Percentiles rank a stretch among this genome's conserved stretches.
Evolutionary conservation across 768 basidiomycete genomes (phyloP).

Genomic region (Plicaturopsis crispa): DNA sequence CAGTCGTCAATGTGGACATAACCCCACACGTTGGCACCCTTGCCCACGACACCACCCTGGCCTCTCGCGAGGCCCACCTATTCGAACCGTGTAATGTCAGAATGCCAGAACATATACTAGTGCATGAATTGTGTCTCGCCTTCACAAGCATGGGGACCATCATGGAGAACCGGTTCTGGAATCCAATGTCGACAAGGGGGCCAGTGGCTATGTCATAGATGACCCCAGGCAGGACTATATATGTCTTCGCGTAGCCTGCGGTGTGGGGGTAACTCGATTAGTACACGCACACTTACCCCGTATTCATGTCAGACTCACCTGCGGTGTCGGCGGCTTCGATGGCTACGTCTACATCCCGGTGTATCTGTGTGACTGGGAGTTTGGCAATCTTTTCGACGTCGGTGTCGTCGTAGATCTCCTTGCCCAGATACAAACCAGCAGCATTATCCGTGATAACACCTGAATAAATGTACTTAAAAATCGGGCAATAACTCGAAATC

Average conservation of each 20-base stretch:
- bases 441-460: conserved; percentile 25
- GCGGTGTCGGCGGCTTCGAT: conserved; percentile 29
- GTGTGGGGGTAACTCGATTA: too few species aligned
- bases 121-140: too few species aligned
- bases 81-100: too few species aligned
- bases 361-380: conserved; percentile 22
- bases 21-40: conserved; percentile 20
- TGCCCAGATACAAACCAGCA: conserved; percentile 16
- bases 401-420: conserved; percentile 27
- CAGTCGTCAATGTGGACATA: conserved; percentile 18
- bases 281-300: too few species aligned
- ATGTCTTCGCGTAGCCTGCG: conserved; percentile 17
- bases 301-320: too few species aligned
- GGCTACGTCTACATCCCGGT: conserved; percentile 29
- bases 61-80: conserved; percentile 9
- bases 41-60: conserved; percentile 16
- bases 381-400: conserved; percentile 26
- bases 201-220: conserved; percentile 17
- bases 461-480: conserved; percentile 1
- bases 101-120: too few species aligned
- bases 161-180: conserved; percentile 6
- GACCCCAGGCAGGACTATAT: conserved; percentile 19
- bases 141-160: conserved; percentile 4
- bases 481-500: background rate
- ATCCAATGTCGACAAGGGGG: conserved; percentile 6